Conservation (phyloP, 371 early-diverging fungal species). For the Mortierella polycephala region DNA sequence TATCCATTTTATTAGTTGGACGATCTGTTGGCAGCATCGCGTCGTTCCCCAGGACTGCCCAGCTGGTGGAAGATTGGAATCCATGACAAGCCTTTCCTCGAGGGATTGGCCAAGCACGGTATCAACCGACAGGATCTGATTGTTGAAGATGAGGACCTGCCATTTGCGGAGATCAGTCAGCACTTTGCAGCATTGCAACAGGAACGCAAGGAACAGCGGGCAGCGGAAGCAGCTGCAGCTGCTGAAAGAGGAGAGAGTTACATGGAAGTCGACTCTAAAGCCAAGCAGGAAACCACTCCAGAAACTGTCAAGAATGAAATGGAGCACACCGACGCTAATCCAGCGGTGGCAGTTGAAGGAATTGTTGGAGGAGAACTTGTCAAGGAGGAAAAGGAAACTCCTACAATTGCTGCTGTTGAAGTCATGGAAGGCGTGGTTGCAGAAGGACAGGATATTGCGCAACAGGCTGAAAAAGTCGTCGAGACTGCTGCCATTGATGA, state of each 20-base stretch:
- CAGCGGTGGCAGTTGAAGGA: no score
- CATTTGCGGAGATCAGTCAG: slow-evolving; percentile 60
- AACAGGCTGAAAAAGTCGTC: not conserved
- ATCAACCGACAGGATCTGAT: slow-evolving; percentile 75
- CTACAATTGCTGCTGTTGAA: not conserved
- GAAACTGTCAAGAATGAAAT: not conserved
- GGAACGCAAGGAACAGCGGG: slow-evolving; percentile 28
- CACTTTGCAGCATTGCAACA: slow-evolving; percentile 23
- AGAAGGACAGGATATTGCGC: slow-evolving; percentile 1
- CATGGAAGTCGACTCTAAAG: slow-evolving; percentile 23
- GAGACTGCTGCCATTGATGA: not conserved
- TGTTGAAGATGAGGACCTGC: slow-evolving; percentile 72
- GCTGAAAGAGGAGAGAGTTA: slow-evolving; percentile 14
- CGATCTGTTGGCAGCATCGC: slow-evolving; percentile 40
- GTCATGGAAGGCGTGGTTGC: slow-evolving; percentile 18
- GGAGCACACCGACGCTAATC: not conserved
- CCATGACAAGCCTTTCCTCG: slow-evolving; percentile 77
- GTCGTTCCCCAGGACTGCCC: slow-evolving; percentile 37
- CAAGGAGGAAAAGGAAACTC: not conserved
- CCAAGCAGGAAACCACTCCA: slow-evolving; percentile 1
- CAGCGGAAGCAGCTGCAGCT: slow-evolving; percentile 12
- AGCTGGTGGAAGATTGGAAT: slow-evolving; percentile 79
- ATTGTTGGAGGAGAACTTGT: not conserved
- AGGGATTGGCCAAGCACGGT: slow-evolving; percentile 80
- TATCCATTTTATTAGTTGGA: slow-evolving; percentile 20